phyloP scores from a whole-genome alignment of 495 filamentous ascomycete species.

The Arthonia radiata region DNA sequence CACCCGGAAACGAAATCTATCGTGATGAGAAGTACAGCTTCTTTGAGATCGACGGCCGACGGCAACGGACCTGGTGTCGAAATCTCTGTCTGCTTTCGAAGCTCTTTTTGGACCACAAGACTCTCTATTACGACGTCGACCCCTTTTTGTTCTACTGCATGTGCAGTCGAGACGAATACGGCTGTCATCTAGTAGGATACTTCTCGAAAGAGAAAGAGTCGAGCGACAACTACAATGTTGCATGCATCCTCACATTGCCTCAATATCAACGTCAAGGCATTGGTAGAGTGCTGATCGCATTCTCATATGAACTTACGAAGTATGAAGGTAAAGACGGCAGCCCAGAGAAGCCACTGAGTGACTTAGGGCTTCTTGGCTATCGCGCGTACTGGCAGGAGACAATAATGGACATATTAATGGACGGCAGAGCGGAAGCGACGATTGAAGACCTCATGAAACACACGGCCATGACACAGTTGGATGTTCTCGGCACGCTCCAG shows the following conservation, averaged over 20 bases:
- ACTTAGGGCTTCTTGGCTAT: slow-evolving; percentile 77
- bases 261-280: slow-evolving; percentile 91
- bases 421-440: slow-evolving; percentile 32
- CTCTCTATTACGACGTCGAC: slow-evolving; percentile 98
- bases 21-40: slow-evolving; percentile 85
- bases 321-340: slow-evolving; percentile 84
- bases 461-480: slow-evolving; percentile 85
- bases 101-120: slow-evolving; percentile 96
- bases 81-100: slow-evolving; percentile 87
- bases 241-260: slow-evolving; percentile 86
- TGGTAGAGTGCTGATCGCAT: slow-evolving; percentile 78
- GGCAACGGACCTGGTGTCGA: slow-evolving; percentile 92
- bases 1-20: slow-evolving; percentile 94
- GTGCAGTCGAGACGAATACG: slow-evolving; percentile 61
- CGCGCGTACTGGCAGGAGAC: slow-evolving; percentile 93
- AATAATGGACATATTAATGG: slow-evolving; percentile 58
- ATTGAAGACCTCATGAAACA: slow-evolving; percentile 54
- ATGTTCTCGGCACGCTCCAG: slow-evolving; percentile 81
- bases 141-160: slow-evolving; percentile 98
- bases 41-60: slow-evolving; percentile 87
- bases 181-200: slow-evolving; percentile 84
- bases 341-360: slow-evolving; percentile 86
- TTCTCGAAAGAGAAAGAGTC: slow-evolving; percentile 97
- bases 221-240: slow-evolving; percentile 88
- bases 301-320: slow-evolving; percentile 92